A percentile compares a stretch with the other conserved stretches of the same genome.
Conservation (phyloP, 192 early-diverging fungal species). For the Backusella liffmaniae region DNA sequence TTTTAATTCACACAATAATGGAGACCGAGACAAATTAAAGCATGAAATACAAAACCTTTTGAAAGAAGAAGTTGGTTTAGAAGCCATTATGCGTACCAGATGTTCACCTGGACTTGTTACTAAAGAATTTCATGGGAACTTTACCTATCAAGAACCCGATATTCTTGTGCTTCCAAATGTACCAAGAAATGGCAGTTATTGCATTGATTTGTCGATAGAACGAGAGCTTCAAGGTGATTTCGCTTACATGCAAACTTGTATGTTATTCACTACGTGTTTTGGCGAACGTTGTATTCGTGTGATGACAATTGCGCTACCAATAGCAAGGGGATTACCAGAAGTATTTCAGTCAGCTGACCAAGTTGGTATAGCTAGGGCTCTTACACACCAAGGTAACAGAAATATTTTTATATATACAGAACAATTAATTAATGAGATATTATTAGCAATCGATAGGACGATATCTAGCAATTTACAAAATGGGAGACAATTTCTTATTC, state of each 20-base stretch:
- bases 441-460: conserved; percentile 66
- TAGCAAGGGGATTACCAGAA: conserved; percentile 64
- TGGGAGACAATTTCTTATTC: conserved; percentile 72
- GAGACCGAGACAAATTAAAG: conserved; percentile 65
- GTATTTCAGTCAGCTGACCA: conserved; percentile 70
- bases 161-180: conserved; percentile 82
- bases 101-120: conserved; percentile 73
- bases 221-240: conserved; percentile 50
- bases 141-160: conserved; percentile 81
- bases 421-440: not conserved
- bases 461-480: conserved; percentile 69
- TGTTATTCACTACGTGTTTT: conserved; percentile 74
- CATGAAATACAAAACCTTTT: conserved; percentile 67
- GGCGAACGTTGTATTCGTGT: conserved; percentile 87
- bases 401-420: too few species aligned
- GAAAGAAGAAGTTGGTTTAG: conserved; percentile 63
- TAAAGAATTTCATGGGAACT: conserved; percentile 81
- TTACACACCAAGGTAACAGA: conserved; percentile 61
- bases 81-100: conserved; percentile 82
- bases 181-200: conserved; percentile 75
- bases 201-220: conserved; percentile 64
- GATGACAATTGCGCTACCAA: conserved; percentile 73
- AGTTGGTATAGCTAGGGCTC: conserved; percentile 61
- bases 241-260: conserved; percentile 80
- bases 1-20: conserved; percentile 63